These are phyloP conservation scores for Nitzschia sp. DNA, from an alignment of 108 stramenopile species.

Conservation along the genomic window DNA sequence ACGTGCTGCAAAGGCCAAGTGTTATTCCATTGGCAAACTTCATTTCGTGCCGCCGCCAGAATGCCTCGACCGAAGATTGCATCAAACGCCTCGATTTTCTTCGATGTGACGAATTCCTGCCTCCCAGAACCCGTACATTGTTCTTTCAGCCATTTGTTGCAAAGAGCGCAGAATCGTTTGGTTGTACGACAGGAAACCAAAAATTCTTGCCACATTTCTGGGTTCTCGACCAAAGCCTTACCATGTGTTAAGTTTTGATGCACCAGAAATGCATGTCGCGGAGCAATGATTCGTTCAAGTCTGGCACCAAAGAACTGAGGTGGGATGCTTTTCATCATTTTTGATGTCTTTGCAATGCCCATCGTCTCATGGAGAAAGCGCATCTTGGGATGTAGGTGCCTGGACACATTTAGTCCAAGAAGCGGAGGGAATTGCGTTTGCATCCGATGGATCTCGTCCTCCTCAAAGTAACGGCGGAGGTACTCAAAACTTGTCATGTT, in stretches of 20 bases:
- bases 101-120: conserved; percentile 41
- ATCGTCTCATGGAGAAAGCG: conserved; percentile 72
- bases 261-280: conserved; percentile 79
- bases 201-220: conserved; percentile 55
- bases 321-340: conserved; percentile 34
- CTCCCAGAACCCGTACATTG: background rate
- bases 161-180: conserved; percentile 74
- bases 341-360: background rate
- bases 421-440: conserved; percentile 71
- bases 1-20: conserved; percentile 48
- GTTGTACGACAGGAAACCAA: conserved; percentile 57
- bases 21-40: conserved; percentile 39
- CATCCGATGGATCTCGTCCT: conserved; percentile 55
- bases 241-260: conserved; percentile 48
- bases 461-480: conserved; percentile 47
- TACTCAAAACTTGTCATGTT: conserved; percentile 55
- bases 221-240: conserved; percentile 15
- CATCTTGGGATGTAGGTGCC: conserved; percentile 80
- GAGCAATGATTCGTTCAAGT: conserved; percentile 73
- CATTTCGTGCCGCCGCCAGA: conserved; percentile 72
- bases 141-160: conserved; percentile 59
- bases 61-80: conserved; percentile 69
- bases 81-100: conserved; percentile 79
- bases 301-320: conserved; percentile 78
- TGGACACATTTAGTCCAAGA: conserved; percentile 54